Conservation (phyloP, 176 grass and related monocot species). For the Ampelocalamus luodianensis region DNA sequence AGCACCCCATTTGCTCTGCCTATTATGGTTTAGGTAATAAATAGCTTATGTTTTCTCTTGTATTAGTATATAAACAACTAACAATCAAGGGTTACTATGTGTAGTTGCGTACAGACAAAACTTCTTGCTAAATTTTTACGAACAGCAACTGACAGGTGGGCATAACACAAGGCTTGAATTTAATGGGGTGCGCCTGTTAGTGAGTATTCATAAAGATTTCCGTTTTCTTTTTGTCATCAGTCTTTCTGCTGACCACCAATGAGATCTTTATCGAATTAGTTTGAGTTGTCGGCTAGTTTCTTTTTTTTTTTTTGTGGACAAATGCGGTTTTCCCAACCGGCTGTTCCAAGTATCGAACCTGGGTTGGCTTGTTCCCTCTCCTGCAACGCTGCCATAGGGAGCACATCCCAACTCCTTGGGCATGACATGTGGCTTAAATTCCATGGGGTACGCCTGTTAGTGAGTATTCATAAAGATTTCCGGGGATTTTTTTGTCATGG, state of each 20-base stretch:
- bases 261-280: not conserved
- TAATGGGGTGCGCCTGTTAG: too few species aligned
- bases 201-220: too few species aligned
- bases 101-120: not conserved
- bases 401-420: not conserved
- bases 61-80: not conserved
- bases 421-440: conserved; percentile 4
- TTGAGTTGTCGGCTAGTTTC: not conserved
- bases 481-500: not conserved
- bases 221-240: not conserved
- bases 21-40: conserved; percentile 2
- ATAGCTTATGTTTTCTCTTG: not conserved
- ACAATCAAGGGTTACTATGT: not conserved
- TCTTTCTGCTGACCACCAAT: not conserved
- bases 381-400: not conserved
- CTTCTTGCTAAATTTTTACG: not conserved
- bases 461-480: not conserved
- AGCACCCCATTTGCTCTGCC: not conserved
- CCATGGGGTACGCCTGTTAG: not conserved
- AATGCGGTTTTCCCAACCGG: not conserved
- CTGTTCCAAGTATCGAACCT: not conserved
- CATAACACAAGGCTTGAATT: too few species aligned
- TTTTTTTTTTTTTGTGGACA: conserved; percentile 7
- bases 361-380: not conserved
- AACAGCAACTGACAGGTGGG: not conserved